Evolutionary conservation across 192 early-diverging fungal species (phyloP).

Genomic region (Pilobolus umbonatus): DNA sequence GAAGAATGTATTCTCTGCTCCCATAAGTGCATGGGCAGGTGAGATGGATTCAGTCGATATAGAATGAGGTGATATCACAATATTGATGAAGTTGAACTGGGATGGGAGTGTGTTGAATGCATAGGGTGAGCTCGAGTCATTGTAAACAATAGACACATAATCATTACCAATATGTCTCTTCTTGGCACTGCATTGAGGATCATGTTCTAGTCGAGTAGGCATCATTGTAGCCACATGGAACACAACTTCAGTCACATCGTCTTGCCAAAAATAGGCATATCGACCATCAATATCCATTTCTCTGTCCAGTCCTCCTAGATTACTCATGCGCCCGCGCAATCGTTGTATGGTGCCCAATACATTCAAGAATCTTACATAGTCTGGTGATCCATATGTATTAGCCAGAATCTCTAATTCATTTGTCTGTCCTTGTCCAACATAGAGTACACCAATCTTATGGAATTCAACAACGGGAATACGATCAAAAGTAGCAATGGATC

Average conservation of each 20-base stretch:
- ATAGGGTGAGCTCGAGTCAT: slow-evolving; percentile 81
- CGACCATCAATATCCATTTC: slow-evolving; percentile 79
- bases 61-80: slow-evolving; percentile 81
- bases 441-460: slow-evolving; percentile 94
- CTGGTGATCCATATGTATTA: slow-evolving; percentile 82
- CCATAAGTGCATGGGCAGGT: slow-evolving; percentile 4
- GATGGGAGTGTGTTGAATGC: slow-evolving; percentile 87
- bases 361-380: slow-evolving; percentile 84
- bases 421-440: slow-evolving; percentile 81
- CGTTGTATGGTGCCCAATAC: slow-evolving; percentile 72
- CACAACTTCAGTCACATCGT: slow-evolving; percentile 81
- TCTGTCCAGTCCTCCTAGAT: slow-evolving; percentile 86
- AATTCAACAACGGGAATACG: slow-evolving; percentile 84
- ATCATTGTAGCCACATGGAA: slow-evolving; percentile 96
- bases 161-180: slow-evolving; percentile 98
- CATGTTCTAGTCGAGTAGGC: slow-evolving; percentile 72
- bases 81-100: slow-evolving; percentile 95
- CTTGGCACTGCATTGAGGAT: slow-evolving; percentile 77
- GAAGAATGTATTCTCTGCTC: slow-evolving; percentile 46
- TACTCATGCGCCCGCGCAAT: slow-evolving; percentile 51
- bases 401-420: slow-evolving; percentile 82
- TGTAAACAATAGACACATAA: slow-evolving; percentile 91
- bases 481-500: slow-evolving; percentile 82
- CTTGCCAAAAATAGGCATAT: slow-evolving; percentile 76
- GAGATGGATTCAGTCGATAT: slow-evolving; percentile 21